phyloP scores from a whole-genome alignment of 345 rosid species.

The Diplotaxis tenuifolia region DNA sequence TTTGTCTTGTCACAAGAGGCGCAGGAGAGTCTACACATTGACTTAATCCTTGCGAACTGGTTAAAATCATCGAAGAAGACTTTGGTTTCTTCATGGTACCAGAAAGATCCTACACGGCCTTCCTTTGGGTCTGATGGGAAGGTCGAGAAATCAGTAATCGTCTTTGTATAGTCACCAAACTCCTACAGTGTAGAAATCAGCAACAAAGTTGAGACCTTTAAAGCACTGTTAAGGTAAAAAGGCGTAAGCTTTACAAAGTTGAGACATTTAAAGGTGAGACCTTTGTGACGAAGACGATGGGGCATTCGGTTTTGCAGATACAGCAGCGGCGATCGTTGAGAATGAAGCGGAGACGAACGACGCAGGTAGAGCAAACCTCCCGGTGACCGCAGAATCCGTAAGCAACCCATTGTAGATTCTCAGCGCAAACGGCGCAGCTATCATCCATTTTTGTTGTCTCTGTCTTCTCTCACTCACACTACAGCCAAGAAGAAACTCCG shows the following conservation, averaged over 20 bases:
- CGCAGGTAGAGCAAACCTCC: slow-evolving; percentile 91
- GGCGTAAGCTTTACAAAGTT: background rate
- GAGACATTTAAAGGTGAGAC: slow-evolving; percentile 36
- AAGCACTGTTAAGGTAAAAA: background rate
- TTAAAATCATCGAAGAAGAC: slow-evolving; percentile 78
- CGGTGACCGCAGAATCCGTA: slow-evolving; percentile 89
- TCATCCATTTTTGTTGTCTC: slow-evolving; percentile 60
- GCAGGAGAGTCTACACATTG: slow-evolving; percentile 89
- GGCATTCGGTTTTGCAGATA: slow-evolving; percentile 71
- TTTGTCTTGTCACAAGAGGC: slow-evolving; percentile 61
- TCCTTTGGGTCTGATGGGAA: slow-evolving; percentile 71
- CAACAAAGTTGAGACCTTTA: background rate
- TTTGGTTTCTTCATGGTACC: slow-evolving; percentile 80
- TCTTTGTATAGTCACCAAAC: slow-evolving; percentile 69
- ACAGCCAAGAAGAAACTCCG: background rate
- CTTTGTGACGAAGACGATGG: slow-evolving; percentile 75
- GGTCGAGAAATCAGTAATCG: slow-evolving; percentile 64
- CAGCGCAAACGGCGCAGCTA: slow-evolving; percentile 92
- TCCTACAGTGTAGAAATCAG: slow-evolving; percentile 45
- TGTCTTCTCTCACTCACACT: background rate
- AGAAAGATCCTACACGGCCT: slow-evolving; percentile 66
- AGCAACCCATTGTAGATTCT: slow-evolving; percentile 83
- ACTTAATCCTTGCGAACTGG: slow-evolving; percentile 78
- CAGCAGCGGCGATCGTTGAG: slow-evolving; percentile 81
- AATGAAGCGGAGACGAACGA: slow-evolving; percentile 88